Base-by-base conservation (phyloP, 805 yeast genomes). In the Debaryomyces prosopidis region DNA sequence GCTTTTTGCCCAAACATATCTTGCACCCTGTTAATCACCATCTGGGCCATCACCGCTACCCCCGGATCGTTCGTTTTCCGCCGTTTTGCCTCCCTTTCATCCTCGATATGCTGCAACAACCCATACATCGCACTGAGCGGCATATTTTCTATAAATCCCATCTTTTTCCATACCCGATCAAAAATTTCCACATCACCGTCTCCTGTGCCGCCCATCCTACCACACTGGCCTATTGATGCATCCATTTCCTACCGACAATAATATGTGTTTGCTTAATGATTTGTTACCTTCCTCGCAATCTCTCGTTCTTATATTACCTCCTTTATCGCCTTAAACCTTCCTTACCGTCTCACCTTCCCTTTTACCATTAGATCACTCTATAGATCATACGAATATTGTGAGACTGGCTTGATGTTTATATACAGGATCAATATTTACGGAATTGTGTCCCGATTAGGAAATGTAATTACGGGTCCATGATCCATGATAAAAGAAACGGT, bases 1-100 rank as follows among this genome's bases (percentile, higher is more conserved):
- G 32, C 35, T 18, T 28, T 12, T 15, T 16, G 11, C 17, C 31
- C 19, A 37, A 28, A 31, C 15, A 36, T 45, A n/a, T 31, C 18
- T n/a, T 39, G 35, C 12, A 16, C 10, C 15, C 32, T 14, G 16
- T 27, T 12, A 6, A 39, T 19, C 18, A 39, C 5, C 6, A 20
- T 12, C 15, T 28, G 32, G 1, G 30, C 36, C 32, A 28, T 39
- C 15, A 33, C 16, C 5, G 12, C 36, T 14, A 39, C 9, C 66
- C 66, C 40, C 62, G 69, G 68, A 49, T 63, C 11, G 43, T 51
- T 11, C 44, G 53, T 36, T 38, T 62, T 12, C 59, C 52, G 17
- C 37, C 58, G 17, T 65, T 63, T 23, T 12, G 8, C 12, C 8
- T 14, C 7, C 8, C 33, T 46, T 60, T 27, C 69, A 62, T 18